Base-by-base conservation (phyloP, 163 green algal genomes). In the Scenedesmus sp. region DNA sequence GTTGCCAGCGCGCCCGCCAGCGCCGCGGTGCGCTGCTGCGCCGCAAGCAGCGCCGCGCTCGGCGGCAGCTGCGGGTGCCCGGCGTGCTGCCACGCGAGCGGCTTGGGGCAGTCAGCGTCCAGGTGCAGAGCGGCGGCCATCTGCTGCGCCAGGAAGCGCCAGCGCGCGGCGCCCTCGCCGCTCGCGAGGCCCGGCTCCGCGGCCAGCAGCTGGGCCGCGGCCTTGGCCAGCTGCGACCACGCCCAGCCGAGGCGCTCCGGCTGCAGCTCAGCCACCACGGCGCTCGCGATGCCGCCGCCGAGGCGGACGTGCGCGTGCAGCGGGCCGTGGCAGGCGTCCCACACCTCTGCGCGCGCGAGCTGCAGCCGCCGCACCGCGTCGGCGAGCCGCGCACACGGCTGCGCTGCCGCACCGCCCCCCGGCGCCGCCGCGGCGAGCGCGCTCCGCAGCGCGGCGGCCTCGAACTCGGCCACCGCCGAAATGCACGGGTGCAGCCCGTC, bases 21-120 rank as follows among this genome's bases (percentile, higher is more conserved):
- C 17, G 63, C 42, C 13, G 82, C 60, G 31, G 91, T 36, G 22
- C 60, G 58, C 6, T 79, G 58, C 29, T 86, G 77, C 10, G 80
- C 83, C 7, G 73, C 39, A 26, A 89, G 81, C 24, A 95, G 78
- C 9, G 60, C 22, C 5, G 74, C 36, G 13, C 75, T 91, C 36
- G 81, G 76, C 1, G 93, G 91, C 31, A 95, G 76, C 39, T 84
- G 62, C 13, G 93, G 92, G 51, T 91, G 88, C 13, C 95, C 95
- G 22, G 77, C 91, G 3, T 81, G 45, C 20, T 79, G 75, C 95
- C 95, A 98, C 31, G 96, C 80, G 74, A 95, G 83, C 5, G 91
- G 90, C 76, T 92, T 93, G 47, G 82, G 56, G 9, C 85, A 74
- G 14, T 73, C 36, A 1, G 33, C 47, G 6, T 80, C 66, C 22